Base-by-base conservation (phyloP, 768 basidiomycete genomes). In the Amanita fuliginea region DNA sequence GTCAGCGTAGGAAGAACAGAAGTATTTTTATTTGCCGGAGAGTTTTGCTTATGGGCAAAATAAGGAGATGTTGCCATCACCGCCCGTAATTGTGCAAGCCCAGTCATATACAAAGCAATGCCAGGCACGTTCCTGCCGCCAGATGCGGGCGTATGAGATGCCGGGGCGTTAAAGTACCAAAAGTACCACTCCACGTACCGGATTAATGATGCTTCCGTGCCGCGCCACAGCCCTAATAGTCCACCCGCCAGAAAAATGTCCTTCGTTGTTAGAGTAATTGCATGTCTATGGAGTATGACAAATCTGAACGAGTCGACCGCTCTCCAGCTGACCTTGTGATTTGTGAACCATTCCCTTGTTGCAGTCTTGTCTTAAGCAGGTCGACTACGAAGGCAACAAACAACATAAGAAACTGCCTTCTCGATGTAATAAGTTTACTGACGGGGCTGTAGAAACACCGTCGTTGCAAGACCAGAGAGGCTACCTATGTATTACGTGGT, bases 101-200 rank as follows among this genome's bases (percentile, higher is more conserved):
- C 71, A 3, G 93, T 90, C 72, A 96, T 86, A 69, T 97, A 97
- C 43, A 93, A 63, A 3, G 93, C 91, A 16, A 96, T 86, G 3
- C 94, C 94, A 1, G 94, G 94, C 3, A 96, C 80, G 60, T 95
- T 96, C 50, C 93, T 93, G 54, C 11, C 24, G 45, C 28, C 10
- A 44, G 39, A 19, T 34, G 37, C 13, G 14, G 11, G 46, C 33
- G 10, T 14, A 32, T 24, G 19, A 13, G 32, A 5, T 30, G 13
- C 21, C 26, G 19, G 22, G 13, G 10, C 18, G 30, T 14, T 9
- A 24, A 24, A 24, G 22, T 24, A 24, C 22, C 26, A 26, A 26
- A 28, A 16, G 10, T 13, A 44, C 10, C n/a, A 24, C 21, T 40
- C 39, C 0, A 51, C 64, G 18, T 56, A 79, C 91, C 92, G 73